phyloP scores from a whole-genome alignment of 2,329 filamentous ascomycete genomes.

The Curvularia sp. region DNA sequence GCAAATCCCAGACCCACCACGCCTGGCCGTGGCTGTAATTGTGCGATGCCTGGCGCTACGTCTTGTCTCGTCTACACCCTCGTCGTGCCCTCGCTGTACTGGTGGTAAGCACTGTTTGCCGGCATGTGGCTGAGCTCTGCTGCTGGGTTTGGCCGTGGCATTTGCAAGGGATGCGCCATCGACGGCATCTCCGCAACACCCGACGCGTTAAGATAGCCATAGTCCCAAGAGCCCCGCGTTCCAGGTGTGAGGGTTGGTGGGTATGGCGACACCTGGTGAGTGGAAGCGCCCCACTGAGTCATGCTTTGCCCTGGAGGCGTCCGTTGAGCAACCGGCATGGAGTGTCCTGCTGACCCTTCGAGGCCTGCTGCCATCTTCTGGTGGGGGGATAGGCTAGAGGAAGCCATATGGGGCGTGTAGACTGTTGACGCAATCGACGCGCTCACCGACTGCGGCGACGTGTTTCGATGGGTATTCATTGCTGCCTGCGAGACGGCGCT shows the following conservation, averaged over 20 bases:
- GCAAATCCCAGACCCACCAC: conserved; percentile 34
- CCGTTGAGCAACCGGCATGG: conserved; percentile 45
- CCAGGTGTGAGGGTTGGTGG: conserved; percentile 38
- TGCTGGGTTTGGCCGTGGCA: conserved; percentile 43
- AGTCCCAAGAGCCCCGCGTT: conserved; percentile 48
- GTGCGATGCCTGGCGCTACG: conserved; percentile 14
- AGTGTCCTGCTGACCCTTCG: conserved; percentile 48
- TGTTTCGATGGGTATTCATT: conserved; percentile 56
- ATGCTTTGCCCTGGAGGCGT: conserved; percentile 43
- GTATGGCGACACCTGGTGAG: conserved; percentile 46
- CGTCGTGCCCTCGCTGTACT: conserved; percentile 49
- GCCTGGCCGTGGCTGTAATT: conserved; percentile 26
- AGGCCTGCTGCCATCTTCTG: conserved; percentile 51
- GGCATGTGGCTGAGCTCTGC: conserved; percentile 41
- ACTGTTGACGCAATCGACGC: conserved; percentile 54
- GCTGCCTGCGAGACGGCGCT: conserved; percentile 57
- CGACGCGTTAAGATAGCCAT: conserved; percentile 42
- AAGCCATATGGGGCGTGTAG: conserved; percentile 54
- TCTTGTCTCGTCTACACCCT: conserved; percentile 38
- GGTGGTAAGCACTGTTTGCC: conserved; percentile 43
- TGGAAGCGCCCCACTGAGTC: conserved; percentile 44
- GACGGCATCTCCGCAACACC: conserved; percentile 35
- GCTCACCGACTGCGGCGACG: conserved; percentile 57
- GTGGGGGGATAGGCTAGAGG: conserved; percentile 55
- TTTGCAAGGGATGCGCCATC: conserved; percentile 42